These are phyloP conservation scores for Fonsecaea monophora DNA, from an alignment of 2,329 filamentous ascomycete genomes.

Conservation along the genomic window DNA sequence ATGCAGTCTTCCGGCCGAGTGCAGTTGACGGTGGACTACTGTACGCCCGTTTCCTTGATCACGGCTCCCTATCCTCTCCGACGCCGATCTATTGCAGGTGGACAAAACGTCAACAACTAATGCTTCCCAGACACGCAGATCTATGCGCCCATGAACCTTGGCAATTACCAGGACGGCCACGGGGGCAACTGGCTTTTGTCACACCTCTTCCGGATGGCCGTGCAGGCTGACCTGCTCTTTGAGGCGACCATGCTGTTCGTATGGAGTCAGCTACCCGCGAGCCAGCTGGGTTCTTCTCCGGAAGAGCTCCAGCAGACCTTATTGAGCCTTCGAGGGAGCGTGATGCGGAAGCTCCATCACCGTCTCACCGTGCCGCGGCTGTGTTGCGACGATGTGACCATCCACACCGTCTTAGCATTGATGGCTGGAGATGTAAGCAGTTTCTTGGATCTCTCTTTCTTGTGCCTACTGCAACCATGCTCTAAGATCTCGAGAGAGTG, in stretches of 20 bases:
- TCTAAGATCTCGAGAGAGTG: too few species aligned
- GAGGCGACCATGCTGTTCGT: slow-evolving; percentile 15
- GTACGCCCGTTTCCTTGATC: background rate
- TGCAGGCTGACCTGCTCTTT: slow-evolving; percentile 21
- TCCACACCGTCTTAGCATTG: slow-evolving; percentile 14
- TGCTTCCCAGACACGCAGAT: slow-evolving; percentile 10
- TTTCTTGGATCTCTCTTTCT: too few species aligned
- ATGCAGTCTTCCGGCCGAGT: slow-evolving; percentile 8
- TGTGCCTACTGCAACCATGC: too few species aligned
- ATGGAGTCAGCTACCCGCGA: slow-evolving; percentile 11
- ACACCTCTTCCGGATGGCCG: slow-evolving; percentile 15
- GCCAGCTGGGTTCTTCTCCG: slow-evolving; percentile 1
- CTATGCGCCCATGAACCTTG: slow-evolving; percentile 7
- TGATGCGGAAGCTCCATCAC: slow-evolving; percentile 20
- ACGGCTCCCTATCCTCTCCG: too few species aligned
- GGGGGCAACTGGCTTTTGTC: slow-evolving; percentile 15
- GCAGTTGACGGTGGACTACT: slow-evolving; percentile 22
- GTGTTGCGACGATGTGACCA: slow-evolving; percentile 21
- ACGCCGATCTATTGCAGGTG: background rate
- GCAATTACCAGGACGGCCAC: slow-evolving; percentile 4
- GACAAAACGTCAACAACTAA: background rate
- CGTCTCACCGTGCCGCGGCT: slow-evolving; percentile 15
- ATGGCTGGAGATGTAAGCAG: slow-evolving; percentile 21
- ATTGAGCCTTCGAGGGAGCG: slow-evolving; percentile 12
- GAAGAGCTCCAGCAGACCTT: slow-evolving; percentile 12